A percentile compares a stretch with the other conserved stretches of the same genome.
Conservation (phyloP, 2,329 filamentous ascomycete genomes). For the Cryphonectria japonica region DNA sequence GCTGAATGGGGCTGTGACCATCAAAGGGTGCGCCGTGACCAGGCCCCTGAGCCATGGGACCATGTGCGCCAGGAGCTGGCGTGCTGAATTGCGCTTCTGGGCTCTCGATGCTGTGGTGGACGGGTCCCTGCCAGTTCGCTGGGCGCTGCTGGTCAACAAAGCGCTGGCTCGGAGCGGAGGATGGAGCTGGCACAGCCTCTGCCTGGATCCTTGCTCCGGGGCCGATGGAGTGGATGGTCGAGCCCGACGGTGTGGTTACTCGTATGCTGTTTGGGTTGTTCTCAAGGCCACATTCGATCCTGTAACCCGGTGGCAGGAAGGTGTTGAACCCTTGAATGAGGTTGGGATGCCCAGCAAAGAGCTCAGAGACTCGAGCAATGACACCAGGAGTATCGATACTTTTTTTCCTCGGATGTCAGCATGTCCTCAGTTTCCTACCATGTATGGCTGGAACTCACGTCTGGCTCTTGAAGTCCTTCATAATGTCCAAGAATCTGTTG, state of each 20-base stretch:
- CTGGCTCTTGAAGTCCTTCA: slow-evolving; percentile 99
- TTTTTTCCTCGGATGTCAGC: slow-evolving; percentile 24
- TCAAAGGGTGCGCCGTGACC: slow-evolving; percentile 39
- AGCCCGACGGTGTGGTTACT: slow-evolving; percentile 97
- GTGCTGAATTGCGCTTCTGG: slow-evolving; percentile 66
- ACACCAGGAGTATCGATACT: slow-evolving; percentile 96
- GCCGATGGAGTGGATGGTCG: slow-evolving; percentile 85
- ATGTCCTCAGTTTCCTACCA: background rate
- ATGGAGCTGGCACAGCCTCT: slow-evolving; percentile 45
- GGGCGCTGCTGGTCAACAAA: slow-evolving; percentile 52
- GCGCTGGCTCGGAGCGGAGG: slow-evolving; percentile 44
- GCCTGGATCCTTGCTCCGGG: slow-evolving; percentile 51
- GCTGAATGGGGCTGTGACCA: slow-evolving; percentile 36
- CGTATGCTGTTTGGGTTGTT: slow-evolving; percentile 95
- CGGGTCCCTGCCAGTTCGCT: slow-evolving; percentile 58
- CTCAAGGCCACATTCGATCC: slow-evolving; percentile 92
- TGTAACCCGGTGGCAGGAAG: slow-evolving; percentile 91
- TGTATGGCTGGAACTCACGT: slow-evolving; percentile 63
- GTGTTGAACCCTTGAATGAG: slow-evolving; percentile 98
- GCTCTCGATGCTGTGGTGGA: slow-evolving; percentile 64
- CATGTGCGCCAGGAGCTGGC: slow-evolving; percentile 55
- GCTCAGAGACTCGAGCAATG: slow-evolving; percentile 91
- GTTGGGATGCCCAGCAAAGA: slow-evolving; percentile 94
- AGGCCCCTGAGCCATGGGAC: slow-evolving; percentile 49
- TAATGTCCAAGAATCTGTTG: slow-evolving; percentile 95